phyloP scores from a whole-genome alignment of 495 filamentous ascomycete genomes.

The Annulohypoxylon bovei region DNA sequence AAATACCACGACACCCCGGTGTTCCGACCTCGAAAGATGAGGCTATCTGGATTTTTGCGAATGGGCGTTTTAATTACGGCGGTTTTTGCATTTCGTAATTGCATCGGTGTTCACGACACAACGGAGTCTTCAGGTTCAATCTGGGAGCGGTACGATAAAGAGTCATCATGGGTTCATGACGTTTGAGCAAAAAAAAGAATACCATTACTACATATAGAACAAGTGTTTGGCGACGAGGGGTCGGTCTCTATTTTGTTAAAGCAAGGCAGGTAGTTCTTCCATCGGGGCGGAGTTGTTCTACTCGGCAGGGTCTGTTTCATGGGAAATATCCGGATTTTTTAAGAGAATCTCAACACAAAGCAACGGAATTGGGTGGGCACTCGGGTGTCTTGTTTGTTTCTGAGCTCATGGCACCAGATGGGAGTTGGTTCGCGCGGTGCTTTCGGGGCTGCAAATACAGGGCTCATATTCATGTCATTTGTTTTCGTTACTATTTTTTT shows the following conservation, averaged over 20 bases:
- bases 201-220: constrained; percentile 47
- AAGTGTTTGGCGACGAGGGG: constrained; percentile 50
- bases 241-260: constrained; percentile 45
- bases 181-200: constrained; percentile 47
- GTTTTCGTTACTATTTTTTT: constrained; percentile 20
- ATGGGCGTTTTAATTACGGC: constrained; percentile 46
- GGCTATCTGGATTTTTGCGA: constrained; percentile 46
- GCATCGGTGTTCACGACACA: constrained; percentile 52
- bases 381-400: constrained; percentile 44
- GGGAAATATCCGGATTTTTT: constrained; percentile 45
- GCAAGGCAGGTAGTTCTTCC: constrained; percentile 47
- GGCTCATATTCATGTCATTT: constrained; percentile 47
- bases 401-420: constrained; percentile 48
- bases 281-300: constrained; percentile 46
- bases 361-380: constrained; percentile 44
- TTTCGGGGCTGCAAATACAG: constrained; percentile 49
- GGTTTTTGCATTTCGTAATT: constrained; percentile 51
- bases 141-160: constrained; percentile 51
- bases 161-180: constrained; percentile 52
- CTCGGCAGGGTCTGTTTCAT: constrained; percentile 45
- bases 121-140: constrained; percentile 50
- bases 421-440: constrained; percentile 48
- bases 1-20: constrained; percentile 43
- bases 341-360: constrained; percentile 48
- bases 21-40: constrained; percentile 46